Conservation (phyloP, 2,329 filamentous ascomycete genomes). For the Aspergillus costaricaensis region DNA sequence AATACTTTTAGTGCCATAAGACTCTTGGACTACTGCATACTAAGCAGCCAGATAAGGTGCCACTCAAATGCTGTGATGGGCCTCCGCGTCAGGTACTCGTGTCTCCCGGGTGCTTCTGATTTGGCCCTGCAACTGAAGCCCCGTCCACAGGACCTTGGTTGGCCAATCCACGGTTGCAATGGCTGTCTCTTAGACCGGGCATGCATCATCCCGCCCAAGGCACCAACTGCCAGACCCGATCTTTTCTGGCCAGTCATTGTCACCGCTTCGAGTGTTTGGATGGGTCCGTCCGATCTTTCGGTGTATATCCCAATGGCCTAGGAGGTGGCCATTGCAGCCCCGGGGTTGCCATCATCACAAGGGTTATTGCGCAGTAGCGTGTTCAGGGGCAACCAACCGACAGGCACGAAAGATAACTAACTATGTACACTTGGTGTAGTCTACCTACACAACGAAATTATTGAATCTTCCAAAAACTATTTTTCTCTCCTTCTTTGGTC, state of each 20-base stretch:
- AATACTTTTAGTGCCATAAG: not conserved
- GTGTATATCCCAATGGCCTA: conserved; percentile 20
- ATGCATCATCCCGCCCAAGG: conserved; percentile 35
- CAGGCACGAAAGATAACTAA: not conserved
- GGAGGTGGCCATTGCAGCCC: not conserved
- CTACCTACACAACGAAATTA: no score
- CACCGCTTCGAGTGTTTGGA: conserved; percentile 16
- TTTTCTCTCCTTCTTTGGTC: no score
- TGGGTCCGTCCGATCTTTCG: conserved; percentile 28
- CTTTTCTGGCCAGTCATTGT: conserved; percentile 23
- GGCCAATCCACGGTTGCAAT: conserved; percentile 26
- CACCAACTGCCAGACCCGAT: conserved; percentile 30
- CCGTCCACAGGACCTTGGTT: conserved; percentile 16
- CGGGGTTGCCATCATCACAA: conserved; percentile 3
- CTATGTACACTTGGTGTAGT: not conserved
- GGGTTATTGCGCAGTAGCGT: not conserved
- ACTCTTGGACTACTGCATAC: not conserved
- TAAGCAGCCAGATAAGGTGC: conserved; percentile 5
- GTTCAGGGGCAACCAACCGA: not conserved
- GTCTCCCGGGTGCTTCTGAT: conserved; percentile 17
- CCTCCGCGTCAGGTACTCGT: conserved; percentile 17
- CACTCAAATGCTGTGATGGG: conserved; percentile 13
- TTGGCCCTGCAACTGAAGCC: conserved; percentile 15
- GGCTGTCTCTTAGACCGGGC: conserved; percentile 25
- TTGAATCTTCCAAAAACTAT: not conserved